Evolutionary conservation across 192 early-diverging fungal species (phyloP), one percentile per base, ranked within the genome.

Genomic region (Linnemannia exigua): DNA sequence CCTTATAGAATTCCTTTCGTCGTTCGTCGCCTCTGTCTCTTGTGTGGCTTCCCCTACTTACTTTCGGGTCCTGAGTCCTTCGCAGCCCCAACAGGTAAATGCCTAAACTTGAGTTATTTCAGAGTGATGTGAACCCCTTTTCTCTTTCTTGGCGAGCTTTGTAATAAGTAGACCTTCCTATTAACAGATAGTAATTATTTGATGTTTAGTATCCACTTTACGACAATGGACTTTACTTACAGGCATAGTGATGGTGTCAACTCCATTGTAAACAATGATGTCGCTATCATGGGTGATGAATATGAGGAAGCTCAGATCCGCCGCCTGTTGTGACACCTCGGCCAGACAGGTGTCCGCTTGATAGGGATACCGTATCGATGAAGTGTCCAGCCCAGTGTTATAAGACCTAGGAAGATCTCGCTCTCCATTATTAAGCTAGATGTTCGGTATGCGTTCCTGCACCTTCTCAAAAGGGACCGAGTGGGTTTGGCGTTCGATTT

Each of bases 321-420:
- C n/a, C 14, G 50, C 19, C 25, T 17, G 31, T 35, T 74, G 72
- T 17, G 50, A 74, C 31, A 54, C 25, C 12, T 16, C 12, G 5
- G 72, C 72, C 4, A 74, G n/a, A 22, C 72, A 74, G 22, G 72
- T 74, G 52, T 74, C 72, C 2, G 72, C 72, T n/a, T 74, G 72
- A 36, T 37, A 28, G 3, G 22, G n/a, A 61, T 51, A 74, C 4
- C 15, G 31, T n/a, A n/a, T n/a, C n/a, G n/a, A 22, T 74, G 72
- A 16, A 74, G 14, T 6, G n/a, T 35, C 72, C 72, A 74, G 50
- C 72, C 72, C 16, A 37, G n/a, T 33, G 19, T 36, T 36, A 16
- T 38, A 33, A 74, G 72, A 31, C 20, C 35, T 37, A 51, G 36
- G 14, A 74, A 14, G 36, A 74, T 37, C 4, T 74, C 72, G 51